Percentiles rank a stretch among this genome's conserved stretches.
phyloP scores from a whole-genome alignment of 306 rosid species.

The Psophocarpus tetragonolobus region DNA sequence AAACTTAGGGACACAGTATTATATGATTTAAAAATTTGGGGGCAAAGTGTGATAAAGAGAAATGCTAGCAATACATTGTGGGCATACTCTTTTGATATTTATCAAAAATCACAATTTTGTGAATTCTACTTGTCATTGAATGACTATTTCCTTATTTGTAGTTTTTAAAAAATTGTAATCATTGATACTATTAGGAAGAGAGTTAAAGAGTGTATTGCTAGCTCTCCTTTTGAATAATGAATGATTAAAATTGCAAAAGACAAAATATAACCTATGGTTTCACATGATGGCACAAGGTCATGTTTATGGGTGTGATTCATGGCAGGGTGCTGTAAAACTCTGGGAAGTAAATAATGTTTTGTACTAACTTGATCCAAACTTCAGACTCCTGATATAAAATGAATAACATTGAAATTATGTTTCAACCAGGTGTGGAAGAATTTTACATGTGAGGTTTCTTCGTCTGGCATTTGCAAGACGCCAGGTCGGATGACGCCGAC shows the following conservation, averaged over 20 bases:
- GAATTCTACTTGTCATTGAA: too few species aligned
- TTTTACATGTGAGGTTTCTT: conserved; percentile 55
- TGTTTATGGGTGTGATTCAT: not conserved
- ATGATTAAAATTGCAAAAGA: not conserved
- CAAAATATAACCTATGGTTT: not conserved
- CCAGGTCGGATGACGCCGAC: conserved; percentile 78
- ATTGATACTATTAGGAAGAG: too few species aligned
- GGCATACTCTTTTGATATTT: too few species aligned
- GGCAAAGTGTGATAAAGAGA: too few species aligned
- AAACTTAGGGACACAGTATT: too few species aligned
- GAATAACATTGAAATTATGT: conserved; percentile 19
- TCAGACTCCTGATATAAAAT: not conserved
- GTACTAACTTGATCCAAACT: not conserved
- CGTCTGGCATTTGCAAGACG: conserved; percentile 48
- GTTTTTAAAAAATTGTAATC: too few species aligned
- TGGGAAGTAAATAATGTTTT: not conserved
- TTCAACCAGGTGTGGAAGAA: conserved; percentile 69
- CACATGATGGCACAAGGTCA: not conserved
- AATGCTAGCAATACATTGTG: too few species aligned
- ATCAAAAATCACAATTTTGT: too few species aligned
- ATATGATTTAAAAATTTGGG: too few species aligned
- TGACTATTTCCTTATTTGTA: too few species aligned
- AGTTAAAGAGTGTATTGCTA: too few species aligned
- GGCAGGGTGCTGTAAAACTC: not conserved
- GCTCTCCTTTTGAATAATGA: not conserved